phyloP scores from a whole-genome alignment of 176 grass and related monocot genomes.

The Ananas comosus region DNA sequence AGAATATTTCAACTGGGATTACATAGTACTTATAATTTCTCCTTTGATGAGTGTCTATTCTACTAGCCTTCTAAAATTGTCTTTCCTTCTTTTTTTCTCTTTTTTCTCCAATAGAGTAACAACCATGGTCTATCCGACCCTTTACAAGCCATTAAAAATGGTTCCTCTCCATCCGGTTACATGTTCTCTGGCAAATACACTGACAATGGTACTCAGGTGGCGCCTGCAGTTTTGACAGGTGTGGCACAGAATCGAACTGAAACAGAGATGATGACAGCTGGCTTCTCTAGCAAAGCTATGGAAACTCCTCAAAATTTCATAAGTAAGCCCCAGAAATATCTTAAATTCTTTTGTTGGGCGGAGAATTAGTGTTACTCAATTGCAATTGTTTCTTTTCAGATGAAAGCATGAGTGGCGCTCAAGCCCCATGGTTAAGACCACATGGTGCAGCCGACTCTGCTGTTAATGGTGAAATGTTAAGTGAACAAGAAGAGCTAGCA shows the following conservation, averaged over 20 bases:
- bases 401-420: slow-evolving; percentile 17
- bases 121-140: slow-evolving; percentile 7
- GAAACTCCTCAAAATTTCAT: slow-evolving; percentile 13
- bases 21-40: too few relatives aligned
- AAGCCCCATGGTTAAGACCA: slow-evolving; percentile 36
- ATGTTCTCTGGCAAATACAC: slow-evolving; percentile 5
- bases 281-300: slow-evolving; percentile 14
- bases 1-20: background rate
- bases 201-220: background rate
- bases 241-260: slow-evolving; percentile 15
- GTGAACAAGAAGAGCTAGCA: slow-evolving; percentile 23
- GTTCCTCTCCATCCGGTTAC: slow-evolving; percentile 4
- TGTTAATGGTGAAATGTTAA: slow-evolving; percentile 12
- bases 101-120: slow-evolving; percentile 5
- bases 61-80: too few relatives aligned
- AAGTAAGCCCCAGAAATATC: slow-evolving; percentile 2
- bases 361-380: slow-evolving; percentile 8
- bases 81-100: background rate
- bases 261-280: slow-evolving; percentile 3
- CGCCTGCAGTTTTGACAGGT: slow-evolving; percentile 20
- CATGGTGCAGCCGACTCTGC: slow-evolving; percentile 22
- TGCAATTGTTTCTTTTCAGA: slow-evolving; percentile 16
- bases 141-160: background rate
- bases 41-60: too few relatives aligned
- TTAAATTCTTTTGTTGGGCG: slow-evolving; percentile 1